Conservation (phyloP, 73 alveolate species). For the Paramecium caudatum region DNA sequence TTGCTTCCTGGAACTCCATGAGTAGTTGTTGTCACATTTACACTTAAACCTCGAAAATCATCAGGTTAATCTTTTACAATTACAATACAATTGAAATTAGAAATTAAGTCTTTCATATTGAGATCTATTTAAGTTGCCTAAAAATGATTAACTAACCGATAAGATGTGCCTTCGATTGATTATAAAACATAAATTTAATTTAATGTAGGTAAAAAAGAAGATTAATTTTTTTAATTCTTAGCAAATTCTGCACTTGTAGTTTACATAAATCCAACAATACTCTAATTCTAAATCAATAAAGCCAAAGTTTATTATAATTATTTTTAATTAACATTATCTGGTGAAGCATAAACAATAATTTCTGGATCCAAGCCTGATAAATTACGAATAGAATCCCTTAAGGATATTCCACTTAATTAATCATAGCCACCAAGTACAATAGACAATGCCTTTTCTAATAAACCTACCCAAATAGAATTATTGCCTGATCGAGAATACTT, state of each 20-base stretch:
- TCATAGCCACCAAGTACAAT: slow-evolving; percentile 10
- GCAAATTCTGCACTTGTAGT: background rate
- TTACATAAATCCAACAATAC: slow-evolving; percentile 50
- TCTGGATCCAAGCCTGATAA: slow-evolving; percentile 49
- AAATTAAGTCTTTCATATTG: background rate
- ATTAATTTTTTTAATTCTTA: background rate
- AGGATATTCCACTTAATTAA: background rate
- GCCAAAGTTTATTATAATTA: background rate
- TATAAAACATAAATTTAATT: slow-evolving; percentile 30
- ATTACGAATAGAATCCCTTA: slow-evolving; percentile 42
- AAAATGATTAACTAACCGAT: background rate
- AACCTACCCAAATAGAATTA: slow-evolving; percentile 35
- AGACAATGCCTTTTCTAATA: slow-evolving; percentile 51
- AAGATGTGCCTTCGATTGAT: background rate
- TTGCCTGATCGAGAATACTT: slow-evolving; percentile 31
- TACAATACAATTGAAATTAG: slow-evolving; percentile 24
- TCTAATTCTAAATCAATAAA: background rate
- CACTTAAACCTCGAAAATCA: slow-evolving; percentile 13
- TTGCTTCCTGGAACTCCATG: slow-evolving; percentile 53
- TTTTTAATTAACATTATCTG: slow-evolving; percentile 48
- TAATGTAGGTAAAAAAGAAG: slow-evolving; percentile 24
- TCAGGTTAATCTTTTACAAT: slow-evolving; percentile 49
- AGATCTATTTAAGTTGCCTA: background rate
- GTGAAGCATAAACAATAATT: slow-evolving; percentile 9
- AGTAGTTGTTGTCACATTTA: slow-evolving; percentile 20